Base-by-base conservation (phyloP, 495 filamentous ascomycete species). In the Penicillium egyptiacum region DNA sequence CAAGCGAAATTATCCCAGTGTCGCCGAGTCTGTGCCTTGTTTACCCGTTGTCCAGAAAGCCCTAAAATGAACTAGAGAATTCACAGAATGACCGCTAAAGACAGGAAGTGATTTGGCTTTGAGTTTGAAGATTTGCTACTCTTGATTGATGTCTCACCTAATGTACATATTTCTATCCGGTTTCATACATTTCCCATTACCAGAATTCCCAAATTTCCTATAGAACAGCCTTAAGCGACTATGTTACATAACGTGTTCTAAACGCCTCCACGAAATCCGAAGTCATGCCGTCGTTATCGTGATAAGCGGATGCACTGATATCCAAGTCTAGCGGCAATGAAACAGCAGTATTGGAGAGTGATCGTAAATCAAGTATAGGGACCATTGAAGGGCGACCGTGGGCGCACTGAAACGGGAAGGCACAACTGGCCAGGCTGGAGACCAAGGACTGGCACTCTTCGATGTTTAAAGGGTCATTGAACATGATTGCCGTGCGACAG, bases 401-500 rank as follows among this genome's bases (percentile, higher is more conserved):
- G 17, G 90, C 94, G 70, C 94, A 98, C 64, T 93, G 89, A 62
- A 97, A 98, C 6, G 95, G 94, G 64, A 98, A 94, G 1, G 77
- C 84, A 58, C 89, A 95, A 3, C 63, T 63, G 9, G 85, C 80
- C 31, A 98, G 74, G 40, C 77, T 79, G 12, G 59, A 40, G 10
- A 97, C 72, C 17, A 98, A 68, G 14, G 65, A 69, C 44, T 76
- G 63, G 66, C 92, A 96, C 64, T 96, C 83, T 8, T 80, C 78
- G 1, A 75, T 53, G 1, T 75, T 80, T 43, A 98, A 67, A 10
- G 69, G 70, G 63, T 98, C 94, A 61, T 97, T 97, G 75, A 98
- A 98, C 94, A 98, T 98, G 70, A 98, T 89, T 7, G 94, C 91
- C 40, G 83, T 92, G 35, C 94, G 79, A 70, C 94, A 98, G 9